These are phyloP conservation scores for Neonectria sp. DNA, from an alignment of 2,329 filamentous ascomycete genomes.

Conservation along the genomic window DNA sequence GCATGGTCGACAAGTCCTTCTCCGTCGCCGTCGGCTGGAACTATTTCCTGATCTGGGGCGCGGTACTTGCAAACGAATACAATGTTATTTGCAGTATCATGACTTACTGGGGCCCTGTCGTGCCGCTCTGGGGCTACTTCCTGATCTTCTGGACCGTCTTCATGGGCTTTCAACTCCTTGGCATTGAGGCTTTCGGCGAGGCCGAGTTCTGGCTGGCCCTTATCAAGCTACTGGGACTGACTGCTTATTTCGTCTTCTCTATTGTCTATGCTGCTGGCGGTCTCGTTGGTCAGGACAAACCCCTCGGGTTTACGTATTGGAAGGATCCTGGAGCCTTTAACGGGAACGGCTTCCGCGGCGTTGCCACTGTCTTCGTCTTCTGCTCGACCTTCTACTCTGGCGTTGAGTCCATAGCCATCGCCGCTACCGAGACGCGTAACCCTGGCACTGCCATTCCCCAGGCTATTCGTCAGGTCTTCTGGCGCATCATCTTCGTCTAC, in stretches of 20 bases:
- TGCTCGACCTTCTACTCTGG: conserved; percentile 81
- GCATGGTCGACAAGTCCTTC: conserved; percentile 80
- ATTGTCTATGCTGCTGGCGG: conserved; percentile 80
- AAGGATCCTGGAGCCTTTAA: conserved; percentile 78
- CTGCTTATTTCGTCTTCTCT: conserved; percentile 82
- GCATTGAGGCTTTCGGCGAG: conserved; percentile 82
- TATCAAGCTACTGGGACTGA: conserved; percentile 78
- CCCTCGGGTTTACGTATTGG: conserved; percentile 81
- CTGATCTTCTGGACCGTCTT: conserved; percentile 83
- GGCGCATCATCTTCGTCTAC: conserved; percentile 74
- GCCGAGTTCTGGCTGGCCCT: conserved; percentile 85
- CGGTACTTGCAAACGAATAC: conserved; percentile 79
- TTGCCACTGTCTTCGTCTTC: conserved; percentile 77
- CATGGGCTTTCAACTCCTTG: conserved; percentile 77
- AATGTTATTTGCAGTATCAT: conserved; percentile 78
- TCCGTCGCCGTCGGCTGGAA: conserved; percentile 80
- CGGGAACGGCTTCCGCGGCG: conserved; percentile 75
- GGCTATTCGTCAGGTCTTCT: conserved; percentile 73
- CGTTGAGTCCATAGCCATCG: conserved; percentile 74
- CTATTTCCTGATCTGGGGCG: conserved; percentile 78
- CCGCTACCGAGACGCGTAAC: conserved; percentile 73
- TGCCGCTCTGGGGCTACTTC: conserved; percentile 78
- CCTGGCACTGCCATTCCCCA: conserved; percentile 69
- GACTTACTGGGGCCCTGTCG: conserved; percentile 74
- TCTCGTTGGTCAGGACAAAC: conserved; percentile 69